Evolutionary conservation across 2,329 filamentous ascomycete species (phyloP), one percentile per base, ranked within the genome.

Genomic region (Bipolaris zeicola): DNA sequence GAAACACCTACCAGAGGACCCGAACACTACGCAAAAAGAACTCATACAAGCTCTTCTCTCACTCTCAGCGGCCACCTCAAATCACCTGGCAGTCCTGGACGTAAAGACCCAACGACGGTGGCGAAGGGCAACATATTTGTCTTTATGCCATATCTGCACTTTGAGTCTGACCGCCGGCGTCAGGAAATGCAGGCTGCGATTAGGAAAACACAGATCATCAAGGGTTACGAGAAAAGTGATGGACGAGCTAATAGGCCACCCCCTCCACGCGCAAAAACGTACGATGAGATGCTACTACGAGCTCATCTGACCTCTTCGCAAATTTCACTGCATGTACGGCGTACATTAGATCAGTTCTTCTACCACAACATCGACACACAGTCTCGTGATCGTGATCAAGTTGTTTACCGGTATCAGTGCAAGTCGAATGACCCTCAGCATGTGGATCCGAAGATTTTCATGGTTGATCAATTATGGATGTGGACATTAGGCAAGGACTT

Each of bases 391-490:
- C 76, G 78, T 31, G 85, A 88, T 62, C 87, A 89, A 67, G 86
- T 89, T 1, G 85, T 89, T 0, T 87, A 84, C 66, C 80, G 86
- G 10, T 88, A 88, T 61, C 80, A 82, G 60, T 77, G 72, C 33
- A 77, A 78, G 50, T 57, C 62, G 10, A 39, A 61, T 14, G 54
- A 74, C 26, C 65, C 67, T 39, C 69, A 68, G 14, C 66, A 67
- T 70, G 74, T 73, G 1, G 83, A 86, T 52, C 79, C 80, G 1
- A 87, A 87, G 58, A 82, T 88, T 2, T 87, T 87, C 68, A 88
- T 88, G 86, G 86, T 89, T 0, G 87, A 89, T 67, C 87, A 89
- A 63, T 75, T 89, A 1, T 89, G 87, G 87, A 81, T 89, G 68
- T 88, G 85, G 83, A 79, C 87, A 3, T 66, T 89, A 1, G 76